Base-by-base conservation (phyloP, 2,329 filamentous ascomycete species). In the Rhynchosporium graminicola region DNA sequence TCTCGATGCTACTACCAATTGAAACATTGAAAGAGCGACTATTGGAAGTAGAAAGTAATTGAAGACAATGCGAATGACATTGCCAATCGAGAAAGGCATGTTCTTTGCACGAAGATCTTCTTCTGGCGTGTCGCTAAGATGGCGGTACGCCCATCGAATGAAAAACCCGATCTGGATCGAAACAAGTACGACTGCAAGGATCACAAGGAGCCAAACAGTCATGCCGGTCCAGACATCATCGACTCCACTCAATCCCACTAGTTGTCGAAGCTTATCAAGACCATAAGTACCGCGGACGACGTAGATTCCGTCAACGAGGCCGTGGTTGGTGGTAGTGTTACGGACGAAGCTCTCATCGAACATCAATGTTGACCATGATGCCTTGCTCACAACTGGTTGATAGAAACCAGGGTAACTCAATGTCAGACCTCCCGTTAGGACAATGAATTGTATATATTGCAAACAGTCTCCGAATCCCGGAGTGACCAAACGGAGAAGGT, bases 391-490 rank as follows among this genome's bases (percentile, higher is more conserved):
- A 7, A 92, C 89, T 4, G 95, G 95, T 74, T 97, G 94, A 74
- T 92, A 99, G 74, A 90, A 99, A 10, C 95, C 95, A 0, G 95
- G 95, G 72, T 98, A 99, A 68, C 88, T 87, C 66, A 99, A 80
- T 7, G 89, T 92, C 62, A 99, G 80, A 43, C 89, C 88, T n/a
- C 94, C 94, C 0, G 92, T 95, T 63, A 99, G 79, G 28, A 91
- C 88, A 60, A 95, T 82, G 70, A 97, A 99, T 74, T 99, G 95
- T 20, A 99, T 90, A 75, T 99, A 98, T 76, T 98, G 93, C 60
- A 99, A 81, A 72, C 95, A 99, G 74, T 99, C 95, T 6, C 92
- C 92, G 74, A 99, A 98, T 0, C 95, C 95, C 4, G 95, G 95
- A 0, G 95, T 99, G 40, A 99, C 92, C 54, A 99, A 81, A 60